phyloP scores from a whole-genome alignment of 139 green algal species.

The Trebouxia sp. region DNA sequence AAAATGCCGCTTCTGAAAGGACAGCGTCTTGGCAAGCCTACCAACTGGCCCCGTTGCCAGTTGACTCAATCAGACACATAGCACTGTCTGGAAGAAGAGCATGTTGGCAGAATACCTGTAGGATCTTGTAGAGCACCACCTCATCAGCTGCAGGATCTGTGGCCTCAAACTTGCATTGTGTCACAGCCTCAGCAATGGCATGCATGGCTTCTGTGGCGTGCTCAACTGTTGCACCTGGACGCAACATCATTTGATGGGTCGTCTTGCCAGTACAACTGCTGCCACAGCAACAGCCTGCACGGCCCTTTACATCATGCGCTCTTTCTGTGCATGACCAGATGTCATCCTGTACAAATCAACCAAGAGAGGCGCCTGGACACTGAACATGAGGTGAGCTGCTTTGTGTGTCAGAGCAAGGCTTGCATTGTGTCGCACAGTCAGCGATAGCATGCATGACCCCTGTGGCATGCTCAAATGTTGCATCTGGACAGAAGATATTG shows the following conservation, averaged over 20 bases:
- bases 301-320: too few relatives aligned
- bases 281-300: not conserved
- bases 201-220: conserved; percentile 76
- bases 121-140: conserved; percentile 92
- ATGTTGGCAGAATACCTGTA: conserved; percentile 62
- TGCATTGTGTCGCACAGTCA: conserved; percentile 88
- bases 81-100: not conserved
- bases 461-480: conserved; percentile 42
- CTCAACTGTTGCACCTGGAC: conserved; percentile 41
- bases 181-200: conserved; percentile 83
- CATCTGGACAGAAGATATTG: conserved; percentile 37
- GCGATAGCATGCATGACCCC: conserved; percentile 82
- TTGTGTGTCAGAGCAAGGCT: too few relatives aligned
- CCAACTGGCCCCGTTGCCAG: too few relatives aligned
- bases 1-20: too few relatives aligned
- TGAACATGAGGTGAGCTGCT: too few relatives aligned
- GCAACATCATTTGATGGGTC: not conserved
- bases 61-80: not conserved
- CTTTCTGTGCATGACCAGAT: too few relatives aligned
- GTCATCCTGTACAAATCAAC: too few relatives aligned
- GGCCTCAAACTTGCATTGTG: conserved; percentile 93
- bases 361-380: too few relatives aligned
- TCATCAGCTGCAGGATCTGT: conserved; percentile 90
- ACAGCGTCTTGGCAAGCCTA: too few relatives aligned
- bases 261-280: not conserved